These are phyloP conservation scores for Fusarium subtropicale DNA, from an alignment of 2,329 filamentous ascomycete species.

Conservation along the genomic window DNA sequence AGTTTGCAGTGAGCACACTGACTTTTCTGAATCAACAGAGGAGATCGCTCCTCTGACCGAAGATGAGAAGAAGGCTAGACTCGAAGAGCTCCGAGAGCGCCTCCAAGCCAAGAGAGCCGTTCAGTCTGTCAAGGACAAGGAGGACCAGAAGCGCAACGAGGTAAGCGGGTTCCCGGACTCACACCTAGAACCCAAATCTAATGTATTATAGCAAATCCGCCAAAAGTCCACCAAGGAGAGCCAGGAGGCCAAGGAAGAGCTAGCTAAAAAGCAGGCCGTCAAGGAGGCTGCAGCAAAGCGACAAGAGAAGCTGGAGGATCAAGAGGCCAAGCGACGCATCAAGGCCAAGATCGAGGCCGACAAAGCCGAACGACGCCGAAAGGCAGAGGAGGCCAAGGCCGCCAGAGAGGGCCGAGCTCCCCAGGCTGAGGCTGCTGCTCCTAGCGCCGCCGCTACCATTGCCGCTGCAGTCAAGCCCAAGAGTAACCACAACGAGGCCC, in stretches of 20 bases:
- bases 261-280: slow-evolving; percentile 87
- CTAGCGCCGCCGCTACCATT: slow-evolving; percentile 61
- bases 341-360: slow-evolving; percentile 95
- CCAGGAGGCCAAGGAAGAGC: slow-evolving; percentile 90
- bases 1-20: slow-evolving; percentile 75
- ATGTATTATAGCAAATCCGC: slow-evolving; percentile 69
- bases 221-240: slow-evolving; percentile 90
- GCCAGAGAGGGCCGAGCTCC: slow-evolving; percentile 78
- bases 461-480: slow-evolving; percentile 69
- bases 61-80: slow-evolving; percentile 85
- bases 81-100: slow-evolving; percentile 79
- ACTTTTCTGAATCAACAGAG: slow-evolving; percentile 94
- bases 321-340: slow-evolving; percentile 88
- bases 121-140: slow-evolving; percentile 78
- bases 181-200: neutral
- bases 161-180: slow-evolving; percentile 54
- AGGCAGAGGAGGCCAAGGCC: slow-evolving; percentile 87
- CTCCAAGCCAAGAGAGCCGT: slow-evolving; percentile 77
- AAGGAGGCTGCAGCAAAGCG: slow-evolving; percentile 90
- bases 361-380: slow-evolving; percentile 87
- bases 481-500: slow-evolving; percentile 80
- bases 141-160: slow-evolving; percentile 87
- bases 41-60: slow-evolving; percentile 91
- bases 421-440: slow-evolving; percentile 58
- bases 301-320: slow-evolving; percentile 86